Base-by-base conservation (phyloP, 441 rosid species). In the Erodium moschatum region DNA sequence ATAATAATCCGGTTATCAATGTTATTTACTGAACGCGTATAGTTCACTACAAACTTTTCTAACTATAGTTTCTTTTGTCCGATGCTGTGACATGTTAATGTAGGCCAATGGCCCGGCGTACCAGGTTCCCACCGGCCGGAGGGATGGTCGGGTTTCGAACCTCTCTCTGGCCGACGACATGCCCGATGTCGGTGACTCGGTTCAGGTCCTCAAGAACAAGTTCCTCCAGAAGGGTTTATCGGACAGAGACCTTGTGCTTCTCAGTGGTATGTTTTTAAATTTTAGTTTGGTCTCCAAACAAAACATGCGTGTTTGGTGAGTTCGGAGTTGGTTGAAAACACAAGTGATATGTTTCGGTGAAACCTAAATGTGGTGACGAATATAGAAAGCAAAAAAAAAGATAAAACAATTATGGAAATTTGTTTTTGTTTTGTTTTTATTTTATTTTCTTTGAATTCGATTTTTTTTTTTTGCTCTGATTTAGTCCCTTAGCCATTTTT, bases 91-190 rank as follows among this genome's bases (percentile, higher is more conserved):
- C 60, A 5, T 52, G 60, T 9, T 5, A 1, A 2, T 12, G 13
- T 10, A 72, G 70, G 62, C 71, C 0, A 74, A 72, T 8, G 78
- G 83, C 4, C 73, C 73, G 1, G 10, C 58, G 21, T 80, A 80
- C 18, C 71, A 60, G 21, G 79, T 80, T 10, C 83, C 75, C 7
- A 71, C 60, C 0, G 83, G 83, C 12, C 78, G 83, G 46, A 64
- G 75, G 5, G 83, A 80, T 0, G 83, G 81, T 7, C 64, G 68
- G 50, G 70, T 68, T n/a, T 77, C 83, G 56, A 70, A 75, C 16
- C 12, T 67, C 29, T 61, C 65, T 11, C 71, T 75, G 68, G 71
- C 77, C n/a, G 6, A 18, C 1, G 74, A 75, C 65, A 67, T 75
- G 77, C 77, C 77, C 7, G 77, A 75, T 1, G 71, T 75, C 0